These are phyloP conservation scores for Penicillium sp. DNA, from an alignment of 2,329 filamentous ascomycete species.

Conservation along the genomic window DNA sequence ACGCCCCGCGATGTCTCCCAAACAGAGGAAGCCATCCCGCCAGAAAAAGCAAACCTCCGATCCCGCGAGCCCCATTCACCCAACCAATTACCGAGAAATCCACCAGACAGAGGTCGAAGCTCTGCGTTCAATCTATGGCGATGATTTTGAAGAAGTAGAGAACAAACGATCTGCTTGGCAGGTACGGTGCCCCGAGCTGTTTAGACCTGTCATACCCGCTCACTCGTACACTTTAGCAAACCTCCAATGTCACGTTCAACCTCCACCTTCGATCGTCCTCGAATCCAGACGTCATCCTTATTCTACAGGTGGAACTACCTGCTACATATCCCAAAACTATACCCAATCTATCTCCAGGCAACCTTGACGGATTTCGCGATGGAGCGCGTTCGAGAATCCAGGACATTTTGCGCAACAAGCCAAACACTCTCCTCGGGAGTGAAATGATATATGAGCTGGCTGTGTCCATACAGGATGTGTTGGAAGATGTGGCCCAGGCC, in stretches of 20 bases:
- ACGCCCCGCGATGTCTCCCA: constrained; percentile 49
- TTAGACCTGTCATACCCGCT: background rate
- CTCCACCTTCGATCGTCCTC: constrained; percentile 74
- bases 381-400: constrained; percentile 71
- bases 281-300: constrained; percentile 70
- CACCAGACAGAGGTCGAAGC: constrained; percentile 88
- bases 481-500: constrained; percentile 82
- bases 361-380: constrained; percentile 66
- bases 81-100: constrained; percentile 74
- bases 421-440: constrained; percentile 64
- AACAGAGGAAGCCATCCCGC: constrained; percentile 42
- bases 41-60: constrained; percentile 40
- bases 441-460: constrained; percentile 68
- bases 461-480: constrained; percentile 64
- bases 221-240: constrained; percentile 57
- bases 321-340: constrained; percentile 87
- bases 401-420: constrained; percentile 67
- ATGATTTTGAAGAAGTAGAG: constrained; percentile 79
- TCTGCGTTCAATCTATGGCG: constrained; percentile 82
- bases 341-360: constrained; percentile 70
- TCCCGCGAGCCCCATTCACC: constrained; percentile 34
- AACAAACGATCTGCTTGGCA: constrained; percentile 78
- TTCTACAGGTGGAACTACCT: constrained; percentile 77
- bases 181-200: constrained; percentile 51
- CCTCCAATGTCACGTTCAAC: constrained; percentile 76